These are phyloP conservation scores for Erodium moschatum DNA, from an alignment of 441 rosid species.

Conservation along the genomic window DNA sequence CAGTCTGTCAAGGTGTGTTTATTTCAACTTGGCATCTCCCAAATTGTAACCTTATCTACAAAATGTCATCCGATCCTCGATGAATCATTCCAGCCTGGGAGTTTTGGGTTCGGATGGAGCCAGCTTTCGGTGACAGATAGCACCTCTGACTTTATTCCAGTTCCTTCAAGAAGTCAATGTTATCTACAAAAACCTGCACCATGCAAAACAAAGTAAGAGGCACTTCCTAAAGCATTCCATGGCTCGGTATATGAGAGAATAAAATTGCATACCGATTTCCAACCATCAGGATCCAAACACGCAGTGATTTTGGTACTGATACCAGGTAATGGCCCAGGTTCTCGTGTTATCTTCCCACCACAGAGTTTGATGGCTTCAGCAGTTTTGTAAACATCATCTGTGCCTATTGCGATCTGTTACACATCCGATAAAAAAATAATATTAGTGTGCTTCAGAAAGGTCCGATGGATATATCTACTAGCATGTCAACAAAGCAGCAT, in stretches of 20 bases:
- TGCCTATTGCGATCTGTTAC: slow-evolving; percentile 80
- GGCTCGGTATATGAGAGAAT: no score
- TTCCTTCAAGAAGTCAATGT: slow-evolving; percentile 2
- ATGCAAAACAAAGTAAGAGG: no score
- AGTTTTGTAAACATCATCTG: slow-evolving; percentile 86
- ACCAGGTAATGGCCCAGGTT: slow-evolving; percentile 91
- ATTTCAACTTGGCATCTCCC: not conserved
- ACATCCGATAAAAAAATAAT: not conserved
- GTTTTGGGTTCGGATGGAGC: not conserved
- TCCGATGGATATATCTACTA: not conserved
- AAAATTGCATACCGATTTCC: slow-evolving; percentile 56
- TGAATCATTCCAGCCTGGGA: not conserved
- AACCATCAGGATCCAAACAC: slow-evolving; percentile 92
- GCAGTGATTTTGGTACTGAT: slow-evolving; percentile 85
- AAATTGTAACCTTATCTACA: not conserved
- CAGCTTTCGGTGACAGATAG: not conserved
- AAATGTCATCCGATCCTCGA: not conserved
- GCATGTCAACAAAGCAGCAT: not conserved
- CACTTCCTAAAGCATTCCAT: no score
- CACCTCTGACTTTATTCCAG: not conserved
- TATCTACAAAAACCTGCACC: slow-evolving; percentile 9
- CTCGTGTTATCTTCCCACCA: slow-evolving; percentile 71
- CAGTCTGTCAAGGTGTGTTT: not conserved
- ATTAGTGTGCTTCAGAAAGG: not conserved
- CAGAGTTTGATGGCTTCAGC: slow-evolving; percentile 69